Base-by-base conservation (phyloP, 192 early-diverging fungal genomes). In the Coemansia sp. region DNA sequence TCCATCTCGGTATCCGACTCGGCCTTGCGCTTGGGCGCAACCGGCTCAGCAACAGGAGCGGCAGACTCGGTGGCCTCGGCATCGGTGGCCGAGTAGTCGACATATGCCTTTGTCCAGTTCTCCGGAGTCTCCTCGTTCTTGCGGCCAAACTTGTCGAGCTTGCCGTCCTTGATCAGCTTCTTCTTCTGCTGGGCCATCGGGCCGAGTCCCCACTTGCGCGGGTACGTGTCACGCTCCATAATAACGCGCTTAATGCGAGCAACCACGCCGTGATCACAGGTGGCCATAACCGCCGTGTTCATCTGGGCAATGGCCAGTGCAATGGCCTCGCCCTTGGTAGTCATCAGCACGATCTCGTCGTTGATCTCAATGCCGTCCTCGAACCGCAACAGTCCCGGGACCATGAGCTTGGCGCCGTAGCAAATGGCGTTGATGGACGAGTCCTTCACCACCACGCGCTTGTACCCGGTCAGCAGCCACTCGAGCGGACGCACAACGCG, bases 161-260 rank as follows among this genome's bases (percentile, higher is more conserved):
- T 95, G 26, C 97, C 97, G 37, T 94, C 93, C 85, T 94, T 93
- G 86, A 97, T 91, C 65, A 98, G 71, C 86, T 95, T 94, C 88
- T 99, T 99, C 88, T 99, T 99, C 82, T 94, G 90, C 73, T 87
- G 84, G 19, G 97, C 97, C 74, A 93, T 87, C 23, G 95, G 95
- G 48, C 97, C 97, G 64, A 99, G 84, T 16, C 97, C 97, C 97
- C 97, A 99, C 68, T 92, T 87, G 56, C 94, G 89, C 48, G 97
- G 97, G 79, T 99, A 99, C 6, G 97, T 98, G 82, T 99, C 97
- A 52, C 97, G 91, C 82, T 99, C 97, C 97, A 99, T 99, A 63
- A 99, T 98, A 27, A 99, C 97, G 69, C 97, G 91, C 91, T 99
- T 99, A 74, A 99, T 97, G 87, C 97, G 97, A 71, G 97, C 94